A percentile compares a stretch with the other conserved stretches of the same genome.
Conservation (phyloP, 148 eudicot genomes). For the Chenopodium berlandieri region DNA sequence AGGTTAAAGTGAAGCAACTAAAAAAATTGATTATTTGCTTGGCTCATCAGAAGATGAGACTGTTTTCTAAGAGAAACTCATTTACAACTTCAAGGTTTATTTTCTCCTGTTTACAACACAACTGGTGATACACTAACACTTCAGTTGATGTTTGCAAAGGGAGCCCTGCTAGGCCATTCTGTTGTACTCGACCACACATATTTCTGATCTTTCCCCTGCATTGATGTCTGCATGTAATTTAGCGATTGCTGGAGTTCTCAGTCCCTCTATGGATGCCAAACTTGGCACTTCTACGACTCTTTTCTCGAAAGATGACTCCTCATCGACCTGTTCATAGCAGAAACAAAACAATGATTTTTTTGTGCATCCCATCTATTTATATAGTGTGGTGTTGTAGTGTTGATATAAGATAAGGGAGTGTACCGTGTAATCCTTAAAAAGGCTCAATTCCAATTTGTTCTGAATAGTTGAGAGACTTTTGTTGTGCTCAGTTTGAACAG, state of each 20-base stretch:
- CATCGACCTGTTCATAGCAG: slow-evolving; percentile 56
- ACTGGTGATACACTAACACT: background rate
- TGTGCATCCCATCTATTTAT: background rate
- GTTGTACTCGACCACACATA: slow-evolving; percentile 19
- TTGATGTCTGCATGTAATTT: slow-evolving; percentile 20
- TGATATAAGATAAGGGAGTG: background rate
- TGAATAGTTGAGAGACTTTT: slow-evolving; percentile 42
- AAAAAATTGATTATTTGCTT: no score
- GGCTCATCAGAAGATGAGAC: slow-evolving; percentile 5
- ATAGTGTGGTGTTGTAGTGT: background rate
- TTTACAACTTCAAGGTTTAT: background rate
- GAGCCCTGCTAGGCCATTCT: slow-evolving; percentile 49
- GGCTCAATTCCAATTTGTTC: slow-evolving; percentile 47
- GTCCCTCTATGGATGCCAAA: slow-evolving; percentile 61
- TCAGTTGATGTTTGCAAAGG: slow-evolving; percentile 62
- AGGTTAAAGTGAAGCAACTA: no score
- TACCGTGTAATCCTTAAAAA: slow-evolving; percentile 72
- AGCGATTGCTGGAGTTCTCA: slow-evolving; percentile 45
- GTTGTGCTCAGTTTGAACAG: slow-evolving; percentile 38
- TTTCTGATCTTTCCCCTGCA: slow-evolving; percentile 29
- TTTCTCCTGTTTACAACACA: background rate
- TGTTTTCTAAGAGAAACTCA: background rate
- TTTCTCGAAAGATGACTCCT: slow-evolving; percentile 34
- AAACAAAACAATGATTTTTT: background rate
- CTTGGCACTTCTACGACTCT: slow-evolving; percentile 55